A percentile compares a stretch with the other conserved stretches of the same genome.
phyloP scores from a whole-genome alignment of 2,329 filamentous ascomycete genomes.

The Parafenestella ontariensis region DNA sequence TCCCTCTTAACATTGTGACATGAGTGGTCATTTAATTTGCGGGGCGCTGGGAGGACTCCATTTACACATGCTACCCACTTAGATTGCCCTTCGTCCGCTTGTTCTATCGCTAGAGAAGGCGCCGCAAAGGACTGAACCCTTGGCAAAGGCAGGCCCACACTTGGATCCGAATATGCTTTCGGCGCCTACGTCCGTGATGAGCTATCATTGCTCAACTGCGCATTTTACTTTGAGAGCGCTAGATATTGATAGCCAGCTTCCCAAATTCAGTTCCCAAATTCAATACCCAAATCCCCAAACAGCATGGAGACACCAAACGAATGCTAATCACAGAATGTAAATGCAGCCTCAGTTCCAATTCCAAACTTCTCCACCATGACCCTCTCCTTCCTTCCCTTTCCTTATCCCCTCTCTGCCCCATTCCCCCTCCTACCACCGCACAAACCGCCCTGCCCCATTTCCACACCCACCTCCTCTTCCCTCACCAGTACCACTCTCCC shows the following conservation, averaged over 20 bases:
- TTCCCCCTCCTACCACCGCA: not conserved
- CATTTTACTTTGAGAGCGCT: no score
- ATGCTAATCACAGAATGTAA: not conserved
- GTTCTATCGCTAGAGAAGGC: no score
- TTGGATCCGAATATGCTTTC: no score
- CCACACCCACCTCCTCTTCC: not conserved
- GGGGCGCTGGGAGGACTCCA: not conserved
- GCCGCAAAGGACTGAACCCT: no score
- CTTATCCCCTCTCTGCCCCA: no score
- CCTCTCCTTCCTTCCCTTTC: not conserved
- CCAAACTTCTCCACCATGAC: not conserved
- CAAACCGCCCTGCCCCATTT: slow-evolving; percentile 1
- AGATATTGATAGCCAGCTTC: not conserved
- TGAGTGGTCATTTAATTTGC: not conserved
- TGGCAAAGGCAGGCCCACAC: no score
- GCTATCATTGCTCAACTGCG: no score
- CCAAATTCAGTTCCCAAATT: not conserved
- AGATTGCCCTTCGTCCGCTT: not conserved
- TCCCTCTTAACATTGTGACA: not conserved
- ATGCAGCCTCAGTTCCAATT: no score
- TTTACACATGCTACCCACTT: not conserved
- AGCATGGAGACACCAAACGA: not conserved
- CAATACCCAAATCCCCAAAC: not conserved
- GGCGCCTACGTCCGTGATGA: no score
- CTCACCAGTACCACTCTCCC: not conserved